Evolutionary conservation across 768 basidiomycete genomes (phyloP).

Genomic region (Trametes cingulata): DNA sequence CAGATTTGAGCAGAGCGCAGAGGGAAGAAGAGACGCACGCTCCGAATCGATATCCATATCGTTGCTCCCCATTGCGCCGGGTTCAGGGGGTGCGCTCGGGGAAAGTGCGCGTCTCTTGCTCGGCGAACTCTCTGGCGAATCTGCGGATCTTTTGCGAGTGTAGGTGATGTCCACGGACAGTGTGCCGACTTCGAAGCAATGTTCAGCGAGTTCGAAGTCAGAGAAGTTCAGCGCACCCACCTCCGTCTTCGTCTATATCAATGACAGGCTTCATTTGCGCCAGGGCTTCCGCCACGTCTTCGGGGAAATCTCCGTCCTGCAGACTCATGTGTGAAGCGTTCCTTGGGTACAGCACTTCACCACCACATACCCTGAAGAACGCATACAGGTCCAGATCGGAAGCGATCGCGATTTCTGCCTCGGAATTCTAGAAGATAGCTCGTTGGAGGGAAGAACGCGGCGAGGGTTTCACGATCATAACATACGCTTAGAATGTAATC

Average conservation of each 20-base stretch:
- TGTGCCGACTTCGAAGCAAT: not conserved
- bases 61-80: not conserved
- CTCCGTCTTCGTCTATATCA: slow-evolving; percentile 4
- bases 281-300: not conserved
- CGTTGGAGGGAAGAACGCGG: not conserved
- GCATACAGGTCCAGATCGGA: slow-evolving; percentile 11
- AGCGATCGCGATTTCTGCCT: slow-evolving; percentile 10
- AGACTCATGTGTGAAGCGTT: not conserved
- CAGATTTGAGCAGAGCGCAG: too few relatives aligned
- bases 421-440: not conserved
- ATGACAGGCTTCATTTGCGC: not conserved
- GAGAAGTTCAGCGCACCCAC: not conserved
- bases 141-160: not conserved
- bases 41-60: not conserved
- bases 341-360: not conserved
- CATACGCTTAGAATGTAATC: slow-evolving; percentile 21
- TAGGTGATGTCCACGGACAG: not conserved
- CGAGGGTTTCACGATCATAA: too few relatives aligned
- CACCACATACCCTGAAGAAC: not conserved
- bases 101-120: not conserved
- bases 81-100: not conserved
- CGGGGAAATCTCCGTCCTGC: not conserved
- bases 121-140: not conserved
- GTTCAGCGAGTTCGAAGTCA: not conserved
- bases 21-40: not conserved